phyloP scores from a whole-genome alignment of 1,139 yeast genomes.

The Groenewaldozyma auringiensis region DNA sequence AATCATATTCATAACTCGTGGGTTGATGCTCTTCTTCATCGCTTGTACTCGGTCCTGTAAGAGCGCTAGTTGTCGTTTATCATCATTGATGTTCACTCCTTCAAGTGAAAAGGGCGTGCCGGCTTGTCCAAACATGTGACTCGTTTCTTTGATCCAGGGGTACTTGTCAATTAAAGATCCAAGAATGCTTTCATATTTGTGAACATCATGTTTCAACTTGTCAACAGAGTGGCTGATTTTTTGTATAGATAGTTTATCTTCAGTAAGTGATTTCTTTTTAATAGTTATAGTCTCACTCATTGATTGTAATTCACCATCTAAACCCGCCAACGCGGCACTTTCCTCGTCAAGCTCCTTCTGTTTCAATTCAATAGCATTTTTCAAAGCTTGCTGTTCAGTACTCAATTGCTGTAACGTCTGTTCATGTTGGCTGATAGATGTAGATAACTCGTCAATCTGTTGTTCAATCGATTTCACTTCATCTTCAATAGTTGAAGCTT shows the following conservation, averaged over 20 bases:
- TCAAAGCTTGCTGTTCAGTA: constrained; percentile 29
- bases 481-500: constrained; percentile 55
- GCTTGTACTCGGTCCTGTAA: constrained; percentile 57
- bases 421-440: constrained; percentile 36
- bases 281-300: constrained; percentile 45
- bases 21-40: constrained; percentile 77
- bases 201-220: constrained; percentile 39
- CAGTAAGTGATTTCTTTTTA: constrained; percentile 47
- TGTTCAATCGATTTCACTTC: constrained; percentile 47
- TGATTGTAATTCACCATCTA: constrained; percentile 72
- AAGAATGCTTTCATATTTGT: constrained; percentile 39
- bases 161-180: constrained; percentile 47
- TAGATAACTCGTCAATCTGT: constrained; percentile 33
- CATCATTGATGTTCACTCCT: constrained; percentile 55
- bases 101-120: constrained; percentile 35
- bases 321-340: constrained; percentile 53
- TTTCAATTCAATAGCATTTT: constrained; percentile 16
- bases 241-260: constrained; percentile 49
- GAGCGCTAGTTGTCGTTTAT: constrained; percentile 49
- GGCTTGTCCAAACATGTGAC: constrained; percentile 37
- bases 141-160: constrained; percentile 67
- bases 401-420: constrained; percentile 16
- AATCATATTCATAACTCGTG: constrained; percentile 87
- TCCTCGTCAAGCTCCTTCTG: constrained; percentile 49
- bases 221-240: constrained; percentile 59